Percentiles rank a stretch among this genome's conserved stretches.
Evolutionary conservation across 2,329 filamentous ascomycete genomes (phyloP).

Genomic region (Malbranchea zuffiana): DNA sequence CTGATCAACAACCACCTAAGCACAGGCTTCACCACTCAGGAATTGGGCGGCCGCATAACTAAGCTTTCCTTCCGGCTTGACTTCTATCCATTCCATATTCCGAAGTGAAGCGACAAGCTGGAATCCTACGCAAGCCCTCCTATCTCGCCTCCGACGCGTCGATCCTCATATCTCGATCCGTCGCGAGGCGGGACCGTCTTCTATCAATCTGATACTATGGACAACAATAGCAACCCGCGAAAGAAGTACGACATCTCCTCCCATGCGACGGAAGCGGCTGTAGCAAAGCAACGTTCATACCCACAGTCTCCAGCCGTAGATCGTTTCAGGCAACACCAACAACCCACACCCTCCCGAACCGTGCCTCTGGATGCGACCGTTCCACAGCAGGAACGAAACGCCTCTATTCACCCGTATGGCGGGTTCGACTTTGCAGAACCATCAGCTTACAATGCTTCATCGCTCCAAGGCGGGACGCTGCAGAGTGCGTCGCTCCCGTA

Average conservation of each 20-base stretch:
- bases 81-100: too few relatives aligned
- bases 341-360: slow-evolving; percentile 24
- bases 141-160: slow-evolving; percentile 55
- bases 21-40: too few relatives aligned
- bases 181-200: slow-evolving; percentile 44
- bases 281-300: slow-evolving; percentile 43
- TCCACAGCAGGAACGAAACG: slow-evolving; percentile 27
- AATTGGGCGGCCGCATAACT: too few relatives aligned
- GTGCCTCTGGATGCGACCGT: slow-evolving; percentile 20
- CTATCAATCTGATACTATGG: slow-evolving; percentile 57
- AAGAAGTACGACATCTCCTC: slow-evolving; percentile 63
- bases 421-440: slow-evolving; percentile 48
- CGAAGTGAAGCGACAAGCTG: slow-evolving; percentile 47
- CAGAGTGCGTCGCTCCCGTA: slow-evolving; percentile 50
- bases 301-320: slow-evolving; percentile 40
- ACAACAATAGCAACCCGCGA: slow-evolving; percentile 61
- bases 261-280: slow-evolving; percentile 41
- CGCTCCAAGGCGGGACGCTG: slow-evolving; percentile 36
- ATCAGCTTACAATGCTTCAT: slow-evolving; percentile 45
- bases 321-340: slow-evolving; percentile 26
- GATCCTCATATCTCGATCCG: slow-evolving; percentile 45
- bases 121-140: slow-evolving; percentile 52
- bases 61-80: too few relatives aligned
- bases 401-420: slow-evolving; percentile 30
- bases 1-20: too few relatives aligned